Evolutionary conservation across 768 basidiomycete species (phyloP).

Genomic region (Lactarius akahatsu): DNA sequence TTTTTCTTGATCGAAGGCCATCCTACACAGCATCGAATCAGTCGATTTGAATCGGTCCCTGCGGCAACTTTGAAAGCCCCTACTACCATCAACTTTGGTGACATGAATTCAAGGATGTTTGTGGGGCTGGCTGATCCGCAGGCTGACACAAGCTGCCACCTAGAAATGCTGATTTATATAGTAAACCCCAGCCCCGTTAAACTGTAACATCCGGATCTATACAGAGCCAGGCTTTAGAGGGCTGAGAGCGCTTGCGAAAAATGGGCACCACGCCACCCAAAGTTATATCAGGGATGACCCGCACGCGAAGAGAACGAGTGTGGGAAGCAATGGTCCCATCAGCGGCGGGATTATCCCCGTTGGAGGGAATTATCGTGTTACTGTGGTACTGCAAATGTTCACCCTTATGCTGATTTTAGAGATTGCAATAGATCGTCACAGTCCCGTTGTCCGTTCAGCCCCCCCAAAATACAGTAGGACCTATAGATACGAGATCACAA

Average conservation of each 20-base stretch:
- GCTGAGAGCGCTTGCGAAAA: neutral
- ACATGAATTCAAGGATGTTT: neutral
- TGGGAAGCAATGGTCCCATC: neutral
- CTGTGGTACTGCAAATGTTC: no score
- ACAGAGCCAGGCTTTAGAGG: neutral
- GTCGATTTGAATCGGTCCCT: no score
- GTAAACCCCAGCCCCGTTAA: neutral
- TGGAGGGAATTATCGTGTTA: no score
- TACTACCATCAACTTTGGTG: neutral
- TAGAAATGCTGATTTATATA: neutral
- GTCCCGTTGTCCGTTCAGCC: neutral
- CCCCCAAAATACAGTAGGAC: no score
- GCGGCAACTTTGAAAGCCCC: neutral
- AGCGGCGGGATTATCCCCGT: neutral
- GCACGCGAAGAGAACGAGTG: neutral
- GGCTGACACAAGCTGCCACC: neutral
- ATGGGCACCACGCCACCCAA: neutral
- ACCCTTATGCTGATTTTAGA: no score
- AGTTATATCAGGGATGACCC: neutral
- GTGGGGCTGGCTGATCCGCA: neutral
- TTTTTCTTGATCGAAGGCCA: neutral
- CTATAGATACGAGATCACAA: no score
- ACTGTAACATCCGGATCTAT: neutral
- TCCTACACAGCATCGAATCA: no score
- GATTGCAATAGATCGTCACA: neutral